Conservation (phyloP, 257 asterid species). For the Fraxinus excelsior region DNA sequence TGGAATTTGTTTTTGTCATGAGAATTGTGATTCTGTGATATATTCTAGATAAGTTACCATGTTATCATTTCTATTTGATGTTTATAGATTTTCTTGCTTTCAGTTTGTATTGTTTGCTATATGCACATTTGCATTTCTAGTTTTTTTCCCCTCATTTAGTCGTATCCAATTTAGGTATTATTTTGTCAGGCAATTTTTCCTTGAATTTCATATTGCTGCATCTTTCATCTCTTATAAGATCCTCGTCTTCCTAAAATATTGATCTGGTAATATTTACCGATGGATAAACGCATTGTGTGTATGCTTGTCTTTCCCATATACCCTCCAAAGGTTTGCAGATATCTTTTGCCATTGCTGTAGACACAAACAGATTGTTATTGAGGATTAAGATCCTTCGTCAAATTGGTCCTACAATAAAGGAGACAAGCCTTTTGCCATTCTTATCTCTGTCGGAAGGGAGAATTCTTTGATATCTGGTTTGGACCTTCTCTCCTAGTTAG, state of each 20-base stretch:
- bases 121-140: neutral
- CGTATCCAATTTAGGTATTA: neutral
- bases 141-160: neutral
- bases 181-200: neutral
- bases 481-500: slow-evolving; percentile 23
- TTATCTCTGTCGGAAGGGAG: slow-evolving; percentile 13
- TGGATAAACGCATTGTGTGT: neutral
- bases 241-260: neutral
- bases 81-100: neutral
- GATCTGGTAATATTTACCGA: neutral
- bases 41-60: too few species aligned
- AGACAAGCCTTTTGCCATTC: slow-evolving; percentile 35
- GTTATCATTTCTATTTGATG: neutral
- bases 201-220: neutral
- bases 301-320: slow-evolving; percentile 29
- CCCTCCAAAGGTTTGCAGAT: slow-evolving; percentile 42
- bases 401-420: slow-evolving; percentile 35
- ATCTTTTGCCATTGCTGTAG: slow-evolving; percentile 29
- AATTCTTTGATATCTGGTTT: slow-evolving; percentile 39
- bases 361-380: slow-evolving; percentile 1
- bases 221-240: neutral
- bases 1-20: neutral
- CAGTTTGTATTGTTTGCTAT: neutral
- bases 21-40: neutral
- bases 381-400: slow-evolving; percentile 5